Conservation (phyloP, 2,329 filamentous ascomycete genomes). For the Fusarium sp. region DNA sequence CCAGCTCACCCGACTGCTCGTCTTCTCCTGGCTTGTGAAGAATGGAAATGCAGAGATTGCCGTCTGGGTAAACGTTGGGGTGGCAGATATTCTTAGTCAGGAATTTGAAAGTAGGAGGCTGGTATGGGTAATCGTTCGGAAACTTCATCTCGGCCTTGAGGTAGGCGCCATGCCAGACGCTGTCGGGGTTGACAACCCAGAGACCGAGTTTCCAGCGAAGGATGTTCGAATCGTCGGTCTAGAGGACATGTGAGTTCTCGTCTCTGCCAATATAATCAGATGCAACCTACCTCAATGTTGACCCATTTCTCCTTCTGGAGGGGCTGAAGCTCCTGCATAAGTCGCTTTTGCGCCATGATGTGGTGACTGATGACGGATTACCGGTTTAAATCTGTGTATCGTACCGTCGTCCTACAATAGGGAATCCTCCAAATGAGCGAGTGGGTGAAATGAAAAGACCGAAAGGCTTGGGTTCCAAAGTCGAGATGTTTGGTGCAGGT, state of each 20-base stretch:
- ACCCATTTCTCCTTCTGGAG: constrained; percentile 94
- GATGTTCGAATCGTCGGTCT: constrained; percentile 85
- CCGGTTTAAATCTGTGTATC: neutral
- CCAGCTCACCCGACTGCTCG: constrained; percentile 88
- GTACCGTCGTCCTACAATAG: neutral
- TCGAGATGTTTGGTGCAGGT: constrained; percentile 16
- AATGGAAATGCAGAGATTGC: constrained; percentile 95
- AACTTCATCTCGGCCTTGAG: constrained; percentile 92
- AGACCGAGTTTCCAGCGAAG: constrained; percentile 89
- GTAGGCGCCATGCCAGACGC: constrained; percentile 91
- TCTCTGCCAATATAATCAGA: neutral
- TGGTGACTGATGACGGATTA: neutral
- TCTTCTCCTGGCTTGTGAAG: constrained; percentile 93
- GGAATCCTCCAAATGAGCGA: constrained; percentile 13
- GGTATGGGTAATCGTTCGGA: constrained; percentile 87
- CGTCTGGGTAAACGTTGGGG: constrained; percentile 93
- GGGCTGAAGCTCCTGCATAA: constrained; percentile 88
- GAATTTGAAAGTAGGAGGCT: constrained; percentile 90
- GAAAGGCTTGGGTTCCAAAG: neutral
- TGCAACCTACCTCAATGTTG: constrained; percentile 78
- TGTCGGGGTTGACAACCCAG: constrained; percentile 93
- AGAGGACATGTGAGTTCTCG: constrained; percentile 24
- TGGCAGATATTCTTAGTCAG: constrained; percentile 79
- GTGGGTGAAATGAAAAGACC: neutral
- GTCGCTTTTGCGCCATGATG: constrained; percentile 72